phyloP scores from a whole-genome alignment of 2,329 filamentous ascomycete species.

The Colletotrichum scovillei region DNA sequence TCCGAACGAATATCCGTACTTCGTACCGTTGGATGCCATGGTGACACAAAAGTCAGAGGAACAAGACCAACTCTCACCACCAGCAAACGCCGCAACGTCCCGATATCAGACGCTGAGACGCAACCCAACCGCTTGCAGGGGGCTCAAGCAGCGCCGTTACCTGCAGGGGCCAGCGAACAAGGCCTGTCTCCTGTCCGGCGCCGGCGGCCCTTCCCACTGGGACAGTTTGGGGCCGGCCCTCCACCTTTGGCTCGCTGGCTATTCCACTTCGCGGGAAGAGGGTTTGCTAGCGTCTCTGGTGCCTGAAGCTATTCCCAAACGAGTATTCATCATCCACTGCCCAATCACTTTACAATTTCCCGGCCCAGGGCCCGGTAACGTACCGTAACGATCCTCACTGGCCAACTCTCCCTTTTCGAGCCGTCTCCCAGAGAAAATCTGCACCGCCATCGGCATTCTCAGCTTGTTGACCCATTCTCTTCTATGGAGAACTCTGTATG shows the following conservation, averaged over 20 bases:
- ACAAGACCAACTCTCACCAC: neutral
- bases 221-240: neutral
- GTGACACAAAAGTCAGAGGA: neutral
- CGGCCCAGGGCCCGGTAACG: constrained; percentile 15
- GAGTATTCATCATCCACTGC: constrained; percentile 16
- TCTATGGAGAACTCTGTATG: neutral
- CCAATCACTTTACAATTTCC: constrained; percentile 34
- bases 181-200: neutral
- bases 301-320: constrained; percentile 30
- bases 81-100: neutral
- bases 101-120: constrained; percentile 8
- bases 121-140: constrained; percentile 14
- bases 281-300: constrained; percentile 26
- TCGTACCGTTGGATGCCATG: neutral
- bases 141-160: neutral
- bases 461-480: neutral
- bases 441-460: constrained; percentile 14
- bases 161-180: neutral
- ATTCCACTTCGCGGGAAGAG: constrained; percentile 14
- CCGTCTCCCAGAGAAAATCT: constrained; percentile 14
- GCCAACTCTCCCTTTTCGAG: constrained; percentile 7
- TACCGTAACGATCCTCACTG: constrained; percentile 14
- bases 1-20: too few species aligned
- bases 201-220: constrained; percentile 19
- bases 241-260: neutral